A percentile compares a stretch with the other conserved stretches of the same genome.
phyloP scores from a whole-genome alignment of 73 alveolate species.

The Symbiodinium natans region DNA sequence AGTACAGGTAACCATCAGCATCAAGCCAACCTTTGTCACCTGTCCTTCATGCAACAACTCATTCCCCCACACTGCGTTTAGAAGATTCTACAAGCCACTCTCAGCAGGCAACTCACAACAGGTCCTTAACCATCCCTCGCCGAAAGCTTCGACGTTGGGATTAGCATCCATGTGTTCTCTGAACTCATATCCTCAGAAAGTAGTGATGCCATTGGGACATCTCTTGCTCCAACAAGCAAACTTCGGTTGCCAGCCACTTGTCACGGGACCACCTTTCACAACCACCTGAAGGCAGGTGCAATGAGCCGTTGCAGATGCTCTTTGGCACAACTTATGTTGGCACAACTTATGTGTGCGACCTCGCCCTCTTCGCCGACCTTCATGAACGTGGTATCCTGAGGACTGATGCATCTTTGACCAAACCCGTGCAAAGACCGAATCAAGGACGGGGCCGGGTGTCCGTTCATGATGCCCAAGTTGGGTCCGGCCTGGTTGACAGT shows the following conservation, averaged over 20 bases:
- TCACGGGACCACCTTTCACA: constrained; percentile 83
- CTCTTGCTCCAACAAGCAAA: neutral
- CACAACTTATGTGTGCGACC: neutral
- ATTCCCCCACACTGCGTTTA: too few species aligned
- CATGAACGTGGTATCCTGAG: constrained; percentile 48
- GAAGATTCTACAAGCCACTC: neutral
- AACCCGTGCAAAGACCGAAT: neutral
- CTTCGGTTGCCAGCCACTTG: constrained; percentile 8
- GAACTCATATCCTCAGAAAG: constrained; percentile 75
- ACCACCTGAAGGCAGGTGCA: constrained; percentile 7
- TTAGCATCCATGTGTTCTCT: constrained; percentile 93
- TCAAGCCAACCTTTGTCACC: constrained; percentile 94
- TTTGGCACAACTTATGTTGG: too few species aligned
- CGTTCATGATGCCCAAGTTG: constrained; percentile 77
- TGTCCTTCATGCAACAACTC: constrained; percentile 38
- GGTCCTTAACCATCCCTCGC: constrained; percentile 93
- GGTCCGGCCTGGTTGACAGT: constrained; percentile 93
- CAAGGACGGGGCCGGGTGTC: constrained; percentile 42
- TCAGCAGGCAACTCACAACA: neutral
- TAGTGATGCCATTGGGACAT: neutral
- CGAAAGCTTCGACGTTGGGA: constrained; percentile 92
- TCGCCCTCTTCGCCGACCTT: constrained; percentile 93
- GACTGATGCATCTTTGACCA: neutral
- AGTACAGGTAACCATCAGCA: constrained; percentile 68
- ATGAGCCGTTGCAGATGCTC: too few species aligned